phyloP scores from a whole-genome alignment of 495 filamentous ascomycete genomes.

The Amphirosellinia nigrospora region DNA sequence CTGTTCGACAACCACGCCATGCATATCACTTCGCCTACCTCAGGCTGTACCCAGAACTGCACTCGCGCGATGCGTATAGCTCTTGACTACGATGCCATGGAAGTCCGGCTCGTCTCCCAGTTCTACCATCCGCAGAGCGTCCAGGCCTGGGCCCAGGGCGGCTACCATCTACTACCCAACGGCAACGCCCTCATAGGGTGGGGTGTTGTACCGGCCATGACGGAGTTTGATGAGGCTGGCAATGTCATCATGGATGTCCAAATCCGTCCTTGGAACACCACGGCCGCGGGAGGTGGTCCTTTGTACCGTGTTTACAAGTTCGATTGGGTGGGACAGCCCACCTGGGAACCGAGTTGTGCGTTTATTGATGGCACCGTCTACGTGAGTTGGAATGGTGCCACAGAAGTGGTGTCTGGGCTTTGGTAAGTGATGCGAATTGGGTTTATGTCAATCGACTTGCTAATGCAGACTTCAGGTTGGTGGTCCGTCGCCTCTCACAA shows the following conservation, averaged over 20 bases:
- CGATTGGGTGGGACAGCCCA: slow-evolving; percentile 36
- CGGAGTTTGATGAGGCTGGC: slow-evolving; percentile 59
- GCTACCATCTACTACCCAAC: slow-evolving; percentile 59
- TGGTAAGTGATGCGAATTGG: slow-evolving; percentile 11
- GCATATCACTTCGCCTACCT: slow-evolving; percentile 54
- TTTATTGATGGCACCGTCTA: slow-evolving; percentile 30
- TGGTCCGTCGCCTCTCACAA: slow-evolving; percentile 7
- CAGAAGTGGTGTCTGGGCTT: slow-evolving; percentile 32
- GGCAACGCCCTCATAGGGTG: slow-evolving; percentile 62
- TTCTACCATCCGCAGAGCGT: slow-evolving; percentile 50
- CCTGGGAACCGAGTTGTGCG: slow-evolving; percentile 28
- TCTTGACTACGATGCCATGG: slow-evolving; percentile 56
- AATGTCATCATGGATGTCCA: slow-evolving; percentile 49
- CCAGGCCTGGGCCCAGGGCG: slow-evolving; percentile 64
- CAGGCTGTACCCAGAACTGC: slow-evolving; percentile 33
- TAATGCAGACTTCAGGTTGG: slow-evolving; percentile 10
- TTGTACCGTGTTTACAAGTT: slow-evolving; percentile 40
- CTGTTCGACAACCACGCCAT: slow-evolving; percentile 64
- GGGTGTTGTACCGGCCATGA: slow-evolving; percentile 61
- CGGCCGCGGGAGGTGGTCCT: slow-evolving; percentile 24
- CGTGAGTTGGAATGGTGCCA: slow-evolving; percentile 43
- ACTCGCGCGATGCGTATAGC: slow-evolving; percentile 60
- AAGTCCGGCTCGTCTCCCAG: slow-evolving; percentile 42
- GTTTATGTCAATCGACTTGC: background rate
- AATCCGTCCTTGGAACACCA: slow-evolving; percentile 30